Base-by-base conservation (phyloP, 345 rosid species). In the Aquilaria yunnanensis region DNA sequence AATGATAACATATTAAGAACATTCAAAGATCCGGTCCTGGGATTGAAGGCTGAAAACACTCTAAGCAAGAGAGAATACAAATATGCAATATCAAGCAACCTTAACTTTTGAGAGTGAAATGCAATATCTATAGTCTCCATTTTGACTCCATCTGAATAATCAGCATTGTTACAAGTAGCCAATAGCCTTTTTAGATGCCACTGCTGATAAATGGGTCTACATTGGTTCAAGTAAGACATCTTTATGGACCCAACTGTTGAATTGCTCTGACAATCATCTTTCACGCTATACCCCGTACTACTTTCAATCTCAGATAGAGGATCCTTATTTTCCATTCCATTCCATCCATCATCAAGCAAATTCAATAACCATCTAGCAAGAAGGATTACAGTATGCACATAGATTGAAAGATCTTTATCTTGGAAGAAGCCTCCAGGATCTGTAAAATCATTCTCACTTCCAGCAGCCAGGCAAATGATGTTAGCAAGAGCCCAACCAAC, bases 401-500 rank as follows among this genome's bases (percentile, higher is more conserved):
- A 90, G 51, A 74, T 70, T 70, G 77, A 80, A 81, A 78, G 77
- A 62, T 75, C 85, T 74, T 73, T 65, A 75, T 67, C 80, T 55
- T 70, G 81, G 70, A 57, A 75, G 65, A 78, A 72, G 49, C 71
- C 76, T 64, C 75, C 83, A 23, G 84, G 67, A 69, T 77, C 83
- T 68, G 75, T 14, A 73, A 83, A 90, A 58, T 83, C 94, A 67
- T 70, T 83, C 69, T 86, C 88, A 70, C 56, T 81, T 63, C 83
- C 83, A 34, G 90, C 66, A 68, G 84, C 78, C 37, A 93, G 80
- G 72, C 81, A 80, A 72, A 88, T 70, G 62, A 86, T 72, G 72
- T 93, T 93, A 74, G 89, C 86, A 59, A 93, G 90, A 71, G 86
- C 86, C 97, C 98, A 93, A 54, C 92, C 96, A 69, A 80, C 78